Evolutionary conservation across 2,329 filamentous ascomycete species (phyloP).

Genomic region (Botrytis elliptica): DNA sequence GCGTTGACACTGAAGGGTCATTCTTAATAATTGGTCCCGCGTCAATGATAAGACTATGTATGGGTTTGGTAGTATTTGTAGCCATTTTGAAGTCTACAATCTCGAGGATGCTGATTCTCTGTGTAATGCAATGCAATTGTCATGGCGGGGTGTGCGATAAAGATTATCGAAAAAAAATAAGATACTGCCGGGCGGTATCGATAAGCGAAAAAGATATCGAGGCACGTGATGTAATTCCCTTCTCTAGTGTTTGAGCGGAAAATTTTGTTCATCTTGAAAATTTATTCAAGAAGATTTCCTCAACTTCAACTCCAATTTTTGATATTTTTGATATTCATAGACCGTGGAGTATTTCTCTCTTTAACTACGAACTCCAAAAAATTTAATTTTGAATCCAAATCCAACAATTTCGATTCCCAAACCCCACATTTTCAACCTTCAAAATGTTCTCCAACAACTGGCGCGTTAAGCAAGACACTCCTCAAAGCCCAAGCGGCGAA

Average conservation of each 20-base stretch:
- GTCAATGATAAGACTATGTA: slow-evolving; percentile 84
- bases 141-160: slow-evolving; percentile 27
- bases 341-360: slow-evolving; percentile 4
- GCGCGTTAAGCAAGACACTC: slow-evolving; percentile 30
- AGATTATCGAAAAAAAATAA: slow-evolving; percentile 24
- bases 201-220: slow-evolving; percentile 16
- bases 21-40: slow-evolving; percentile 93
- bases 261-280: slow-evolving; percentile 18
- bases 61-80: slow-evolving; percentile 54
- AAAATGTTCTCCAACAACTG: slow-evolving; percentile 35
- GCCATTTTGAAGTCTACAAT: slow-evolving; percentile 30
- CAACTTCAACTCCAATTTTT: slow-evolving; percentile 9
- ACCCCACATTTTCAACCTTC: not conserved
- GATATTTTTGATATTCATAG: not conserved
- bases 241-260: slow-evolving; percentile 19
- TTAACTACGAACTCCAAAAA: not conserved
- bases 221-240: slow-evolving; percentile 1
- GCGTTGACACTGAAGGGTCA: slow-evolving; percentile 77
- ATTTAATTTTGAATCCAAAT: slow-evolving; percentile 7
- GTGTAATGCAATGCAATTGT: not conserved
- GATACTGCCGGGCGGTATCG: slow-evolving; percentile 15
- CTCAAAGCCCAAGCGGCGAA: slow-evolving; percentile 16
- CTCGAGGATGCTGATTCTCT: not conserved
- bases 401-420: slow-evolving; percentile 8
- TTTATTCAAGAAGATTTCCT: slow-evolving; percentile 6